phyloP scores from a whole-genome alignment of 75 land plant species.

The Larix kaempferi region DNA sequence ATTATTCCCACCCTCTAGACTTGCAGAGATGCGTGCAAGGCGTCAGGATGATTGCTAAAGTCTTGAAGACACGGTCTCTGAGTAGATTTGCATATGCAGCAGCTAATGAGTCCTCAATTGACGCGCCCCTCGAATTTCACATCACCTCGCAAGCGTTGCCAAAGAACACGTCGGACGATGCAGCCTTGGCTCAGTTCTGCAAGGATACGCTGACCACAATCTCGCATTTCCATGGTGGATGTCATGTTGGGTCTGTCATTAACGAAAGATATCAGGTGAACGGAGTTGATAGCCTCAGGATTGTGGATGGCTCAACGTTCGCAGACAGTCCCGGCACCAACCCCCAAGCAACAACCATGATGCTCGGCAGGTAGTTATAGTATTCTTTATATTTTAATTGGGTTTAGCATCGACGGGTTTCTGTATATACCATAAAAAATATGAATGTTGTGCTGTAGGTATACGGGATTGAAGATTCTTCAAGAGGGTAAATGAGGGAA shows the following conservation, averaged over 20 bases:
- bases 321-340: conserved; percentile 7
- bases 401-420: too few relatives aligned
- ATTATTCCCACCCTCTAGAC: conserved; percentile 15
- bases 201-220: conserved; percentile 3
- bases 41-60: conserved; percentile 16
- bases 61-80: conserved; percentile 13
- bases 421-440: too few relatives aligned
- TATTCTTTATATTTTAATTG: neutral
- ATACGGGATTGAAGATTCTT: neutral
- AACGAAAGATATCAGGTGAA: conserved; percentile 12
- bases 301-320: conserved; percentile 16
- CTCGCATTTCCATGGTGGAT: conserved; percentile 14
- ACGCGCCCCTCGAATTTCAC: neutral
- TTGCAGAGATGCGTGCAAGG: conserved; percentile 10
- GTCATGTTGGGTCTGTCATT: conserved; percentile 5
- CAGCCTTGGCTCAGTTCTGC: conserved; percentile 11
- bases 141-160: neutral
- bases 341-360: conserved; percentile 20
- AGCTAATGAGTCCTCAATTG: neutral
- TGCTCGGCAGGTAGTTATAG: conserved; percentile 14
- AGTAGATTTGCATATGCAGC: conserved; percentile 14
- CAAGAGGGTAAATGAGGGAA: neutral
- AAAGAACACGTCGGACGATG: neutral
- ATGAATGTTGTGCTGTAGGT: neutral
- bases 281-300: conserved; percentile 9